Conservation (phyloP, 2,329 filamentous ascomycete species). For the Hymenoscyphus salicellus region DNA sequence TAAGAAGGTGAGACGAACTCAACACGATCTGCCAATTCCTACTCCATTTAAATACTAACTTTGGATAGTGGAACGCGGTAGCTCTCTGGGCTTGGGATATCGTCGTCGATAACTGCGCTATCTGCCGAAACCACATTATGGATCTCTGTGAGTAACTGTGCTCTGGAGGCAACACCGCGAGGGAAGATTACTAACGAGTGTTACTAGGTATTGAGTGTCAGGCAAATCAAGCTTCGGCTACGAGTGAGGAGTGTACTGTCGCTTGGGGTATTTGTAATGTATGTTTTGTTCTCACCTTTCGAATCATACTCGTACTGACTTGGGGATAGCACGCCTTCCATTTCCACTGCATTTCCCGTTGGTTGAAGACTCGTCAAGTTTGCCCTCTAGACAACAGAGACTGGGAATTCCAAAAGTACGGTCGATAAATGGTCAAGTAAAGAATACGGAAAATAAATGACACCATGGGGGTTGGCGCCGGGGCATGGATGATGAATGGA, state of each 20-base stretch:
- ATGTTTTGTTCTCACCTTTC: conserved; percentile 40
- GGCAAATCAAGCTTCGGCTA: conserved; percentile 95
- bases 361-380: conserved; percentile 98
- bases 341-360: conserved; percentile 98
- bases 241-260: conserved; percentile 96
- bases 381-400: conserved; percentile 96
- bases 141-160: conserved; percentile 72
- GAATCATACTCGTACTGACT: conserved; percentile 7
- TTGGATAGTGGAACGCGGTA: conserved; percentile 87
- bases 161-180: neutral
- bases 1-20: conserved; percentile 71
- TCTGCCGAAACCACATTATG: conserved; percentile 99
- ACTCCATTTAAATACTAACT: conserved; percentile 9
- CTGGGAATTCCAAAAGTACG: conserved; percentile 99
- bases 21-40: neutral
- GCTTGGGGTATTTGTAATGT: conserved; percentile 99
- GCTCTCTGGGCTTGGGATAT: conserved; percentile 99
- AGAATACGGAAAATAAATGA: conserved; percentile 4
- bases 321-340: conserved; percentile 85
- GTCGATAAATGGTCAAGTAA: conserved; percentile 48
- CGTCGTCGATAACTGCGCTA: conserved; percentile 98
- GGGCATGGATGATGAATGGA: conserved; percentile 3
- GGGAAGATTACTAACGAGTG: neutral
- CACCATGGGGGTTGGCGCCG: neutral
- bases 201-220: conserved; percentile 93